Base-by-base conservation (phyloP, 345 rosid species). In the thale cress (Arabidopsis thaliana) region DNA sequence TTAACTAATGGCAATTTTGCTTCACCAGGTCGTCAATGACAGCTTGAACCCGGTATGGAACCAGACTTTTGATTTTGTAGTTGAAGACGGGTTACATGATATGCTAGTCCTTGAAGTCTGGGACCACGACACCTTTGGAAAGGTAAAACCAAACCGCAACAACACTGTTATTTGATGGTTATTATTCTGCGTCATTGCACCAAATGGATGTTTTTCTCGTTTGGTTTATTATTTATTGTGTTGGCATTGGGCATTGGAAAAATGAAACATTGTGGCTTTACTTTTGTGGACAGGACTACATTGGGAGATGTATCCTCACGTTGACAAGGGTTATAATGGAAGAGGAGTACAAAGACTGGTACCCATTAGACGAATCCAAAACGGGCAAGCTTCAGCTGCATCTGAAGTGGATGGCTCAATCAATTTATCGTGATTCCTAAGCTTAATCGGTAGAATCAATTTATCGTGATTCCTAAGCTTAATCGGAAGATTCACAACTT, bases 51-150 rank as follows among this genome's bases (percentile, higher is more conserved):
- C 99, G 0, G 91, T 89, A 38, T 96, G 99, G 99, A 88, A 93
- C 79, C 99, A 96, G 80, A 93, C 97, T 40, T 96, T 93, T 80
- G 99, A 96, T 81, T 93, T 96, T 58, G 96, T 96, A 53, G 93
- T 96, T 16, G 99, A 96, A 85, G 98, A 93, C 49, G 99, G 98
- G 69, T 83, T 93, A 48, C 99, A 96, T 68, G 99, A 96, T 55
- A 89, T 96, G 99, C 89, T 96, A 65, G 86, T 96, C 45, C 80
- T 85, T 51, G 99, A 96, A 87, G 84, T 96, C 24, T 92, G 84
- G 84, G 99, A 96, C 80, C 98, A 96, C 41, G 99, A 96, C 84
- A 89, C 99, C 48, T 96, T 93, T 75, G 98, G 99, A 76, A 96
- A 96, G 97, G 99, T 96, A 86, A 65, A 69, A 64, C 25, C 59